Conservation (phyloP, 306 rosid genomes). For the Cicer arietinum region DNA sequence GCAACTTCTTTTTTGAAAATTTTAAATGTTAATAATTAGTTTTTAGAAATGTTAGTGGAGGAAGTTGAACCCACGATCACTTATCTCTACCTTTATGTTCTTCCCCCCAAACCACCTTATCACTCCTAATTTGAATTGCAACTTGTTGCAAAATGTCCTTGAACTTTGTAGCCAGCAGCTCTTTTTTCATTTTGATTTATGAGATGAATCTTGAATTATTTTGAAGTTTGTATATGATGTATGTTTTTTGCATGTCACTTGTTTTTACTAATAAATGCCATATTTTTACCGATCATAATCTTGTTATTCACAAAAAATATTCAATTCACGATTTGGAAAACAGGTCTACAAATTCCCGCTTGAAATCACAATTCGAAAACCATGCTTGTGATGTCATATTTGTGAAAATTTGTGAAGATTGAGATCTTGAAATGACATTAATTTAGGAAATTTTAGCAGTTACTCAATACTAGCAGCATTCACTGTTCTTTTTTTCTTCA, state of each 20-base stretch:
- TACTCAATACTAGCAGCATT: slow-evolving; percentile 6
- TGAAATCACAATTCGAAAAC: neutral
- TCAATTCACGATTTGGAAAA: neutral
- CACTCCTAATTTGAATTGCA: neutral
- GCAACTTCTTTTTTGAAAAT: neutral
- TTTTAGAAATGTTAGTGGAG: neutral
- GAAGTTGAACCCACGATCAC: neutral
- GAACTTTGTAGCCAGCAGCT: neutral
- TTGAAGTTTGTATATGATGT: neutral
- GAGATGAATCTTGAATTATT: neutral
- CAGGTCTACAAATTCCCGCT: neutral
- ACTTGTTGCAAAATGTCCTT: neutral
- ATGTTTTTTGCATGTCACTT: neutral
- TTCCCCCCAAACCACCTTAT: neutral
- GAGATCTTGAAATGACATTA: slow-evolving; percentile 29
- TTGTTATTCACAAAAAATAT: neutral
- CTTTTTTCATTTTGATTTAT: neutral
- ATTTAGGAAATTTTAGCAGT: neutral
- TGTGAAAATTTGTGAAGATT: neutral
- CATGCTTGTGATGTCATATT: neutral
- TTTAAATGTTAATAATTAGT: neutral
- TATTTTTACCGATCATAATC: neutral
- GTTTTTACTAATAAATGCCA: neutral
- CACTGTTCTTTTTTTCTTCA: neutral
- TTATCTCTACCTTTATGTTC: neutral